These are phyloP conservation scores for Chalciporus pseudorubinellus DNA, from an alignment of 768 basidiomycete species.

Conservation along the genomic window DNA sequence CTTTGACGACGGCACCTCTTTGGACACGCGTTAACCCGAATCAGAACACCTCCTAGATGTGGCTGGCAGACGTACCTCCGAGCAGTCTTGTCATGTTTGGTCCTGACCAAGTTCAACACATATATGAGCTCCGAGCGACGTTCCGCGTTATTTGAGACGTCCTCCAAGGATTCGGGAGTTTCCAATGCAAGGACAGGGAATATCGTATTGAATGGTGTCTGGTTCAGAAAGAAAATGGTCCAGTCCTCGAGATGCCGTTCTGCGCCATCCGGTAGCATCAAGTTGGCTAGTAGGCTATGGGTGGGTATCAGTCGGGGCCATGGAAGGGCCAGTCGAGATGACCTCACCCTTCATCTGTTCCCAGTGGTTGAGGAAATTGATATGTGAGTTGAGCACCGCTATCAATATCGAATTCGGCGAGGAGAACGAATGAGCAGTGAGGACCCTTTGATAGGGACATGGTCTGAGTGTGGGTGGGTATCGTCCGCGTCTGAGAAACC, in stretches of 20 bases:
- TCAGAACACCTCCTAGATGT: slow-evolving; percentile 7
- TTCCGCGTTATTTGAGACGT: slow-evolving; percentile 24
- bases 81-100: slow-evolving; percentile 83
- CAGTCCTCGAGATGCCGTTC: slow-evolving; percentile 94
- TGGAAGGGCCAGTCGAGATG: no score
- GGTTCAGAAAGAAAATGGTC: slow-evolving; percentile 98
- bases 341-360: slow-evolving; percentile 87
- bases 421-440: slow-evolving; percentile 88
- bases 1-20: slow-evolving; percentile 93
- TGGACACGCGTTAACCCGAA: slow-evolving; percentile 2
- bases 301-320: slow-evolving; percentile 3
- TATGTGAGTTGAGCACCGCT: slow-evolving; percentile 91
- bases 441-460: slow-evolving; percentile 62
- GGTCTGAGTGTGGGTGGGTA: slow-evolving; percentile 4
- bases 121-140: slow-evolving; percentile 62
- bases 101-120: slow-evolving; percentile 87
- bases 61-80: slow-evolving; percentile 53
- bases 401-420: slow-evolving; percentile 99
- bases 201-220: slow-evolving; percentile 85
- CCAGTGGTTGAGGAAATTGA: slow-evolving; percentile 93
- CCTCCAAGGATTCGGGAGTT: slow-evolving; percentile 38
- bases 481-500: slow-evolving; percentile 6
- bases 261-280: slow-evolving; percentile 98
- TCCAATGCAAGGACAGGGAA: slow-evolving; percentile 77
- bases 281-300: slow-evolving; percentile 82